Evolutionary conservation across 345 rosid genomes (phyloP).

Genomic region (Arabidopsis thaliana): DNA sequence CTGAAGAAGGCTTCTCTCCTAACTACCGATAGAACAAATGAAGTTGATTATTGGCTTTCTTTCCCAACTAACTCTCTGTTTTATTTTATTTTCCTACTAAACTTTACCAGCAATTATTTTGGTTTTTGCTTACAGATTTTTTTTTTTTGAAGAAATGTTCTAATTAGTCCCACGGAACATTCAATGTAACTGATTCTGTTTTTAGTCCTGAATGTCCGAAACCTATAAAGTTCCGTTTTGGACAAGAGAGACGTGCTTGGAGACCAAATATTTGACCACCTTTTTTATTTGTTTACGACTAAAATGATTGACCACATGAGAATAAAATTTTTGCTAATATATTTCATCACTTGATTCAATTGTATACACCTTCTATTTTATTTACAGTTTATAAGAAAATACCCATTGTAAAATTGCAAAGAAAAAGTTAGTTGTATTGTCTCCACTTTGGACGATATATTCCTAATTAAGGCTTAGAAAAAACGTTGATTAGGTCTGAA

Average conservation of each 20-base stretch:
- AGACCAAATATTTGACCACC: conserved; percentile 37
- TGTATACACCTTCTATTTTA: not conserved
- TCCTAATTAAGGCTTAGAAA: conserved; percentile 25
- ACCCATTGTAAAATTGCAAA: not conserved
- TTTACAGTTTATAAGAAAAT: not conserved
- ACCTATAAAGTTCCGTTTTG: conserved; percentile 36
- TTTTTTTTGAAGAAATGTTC: not conserved
- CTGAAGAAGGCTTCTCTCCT: conserved; percentile 41
- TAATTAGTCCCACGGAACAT: conserved; percentile 17
- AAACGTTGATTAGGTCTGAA: conserved; percentile 41
- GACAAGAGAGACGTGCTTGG: conserved; percentile 30
- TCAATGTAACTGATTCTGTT: conserved; percentile 23
- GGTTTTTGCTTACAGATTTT: not conserved
- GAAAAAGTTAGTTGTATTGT: conserved; percentile 24
- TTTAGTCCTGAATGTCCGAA: conserved; percentile 37
- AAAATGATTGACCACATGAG: not conserved
- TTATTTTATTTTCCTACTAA: conserved; percentile 38
- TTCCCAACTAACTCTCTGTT: conserved; percentile 37
- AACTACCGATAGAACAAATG: conserved; percentile 39
- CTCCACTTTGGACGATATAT: conserved; percentile 30
- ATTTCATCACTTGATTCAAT: not conserved
- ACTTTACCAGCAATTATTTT: conserved; percentile 40
- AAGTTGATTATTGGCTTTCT: conserved; percentile 38
- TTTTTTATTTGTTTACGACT: not conserved
- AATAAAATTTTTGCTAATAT: not conserved